These are phyloP conservation scores for Coelastrella sp. DNA, from an alignment of 139 green algal genomes.

Conservation along the genomic window DNA sequence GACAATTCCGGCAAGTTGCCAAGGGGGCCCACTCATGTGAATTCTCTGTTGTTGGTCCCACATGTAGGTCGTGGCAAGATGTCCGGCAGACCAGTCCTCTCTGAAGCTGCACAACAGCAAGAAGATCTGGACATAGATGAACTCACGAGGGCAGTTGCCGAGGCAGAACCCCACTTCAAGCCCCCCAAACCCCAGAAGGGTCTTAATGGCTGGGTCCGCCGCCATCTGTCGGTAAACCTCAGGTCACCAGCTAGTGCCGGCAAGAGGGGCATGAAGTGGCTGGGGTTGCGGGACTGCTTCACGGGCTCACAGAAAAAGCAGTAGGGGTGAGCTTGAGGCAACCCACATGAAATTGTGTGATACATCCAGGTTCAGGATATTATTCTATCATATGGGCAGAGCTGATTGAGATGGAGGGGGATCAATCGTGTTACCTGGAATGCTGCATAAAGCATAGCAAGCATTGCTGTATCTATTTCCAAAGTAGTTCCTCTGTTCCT, in stretches of 20 bases:
- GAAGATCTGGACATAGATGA: background rate
- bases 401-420: too few relatives aligned
- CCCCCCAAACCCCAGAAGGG: background rate
- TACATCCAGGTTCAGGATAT: too few relatives aligned
- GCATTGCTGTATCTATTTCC: too few relatives aligned
- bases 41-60: background rate
- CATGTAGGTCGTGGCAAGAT: slow-evolving; percentile 15
- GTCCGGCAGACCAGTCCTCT: slow-evolving; percentile 24
- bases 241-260: background rate
- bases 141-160: background rate
- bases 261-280: background rate
- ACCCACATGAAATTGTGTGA: too few relatives aligned
- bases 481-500: too few relatives aligned
- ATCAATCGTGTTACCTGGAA: too few relatives aligned
- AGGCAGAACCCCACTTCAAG: background rate
- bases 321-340: background rate
- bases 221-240: slow-evolving; percentile 15
- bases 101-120: slow-evolving; percentile 25
- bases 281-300: slow-evolving; percentile 17
- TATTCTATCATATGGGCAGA: too few relatives aligned
- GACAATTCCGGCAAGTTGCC: too few relatives aligned
- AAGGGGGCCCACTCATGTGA: too few relatives aligned
- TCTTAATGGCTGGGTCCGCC: background rate
- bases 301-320: background rate
- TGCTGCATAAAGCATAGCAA: too few relatives aligned